These are phyloP conservation scores for Cladorrhinum sp. DNA, from an alignment of 2,329 filamentous ascomycete genomes.

Conservation along the genomic window DNA sequence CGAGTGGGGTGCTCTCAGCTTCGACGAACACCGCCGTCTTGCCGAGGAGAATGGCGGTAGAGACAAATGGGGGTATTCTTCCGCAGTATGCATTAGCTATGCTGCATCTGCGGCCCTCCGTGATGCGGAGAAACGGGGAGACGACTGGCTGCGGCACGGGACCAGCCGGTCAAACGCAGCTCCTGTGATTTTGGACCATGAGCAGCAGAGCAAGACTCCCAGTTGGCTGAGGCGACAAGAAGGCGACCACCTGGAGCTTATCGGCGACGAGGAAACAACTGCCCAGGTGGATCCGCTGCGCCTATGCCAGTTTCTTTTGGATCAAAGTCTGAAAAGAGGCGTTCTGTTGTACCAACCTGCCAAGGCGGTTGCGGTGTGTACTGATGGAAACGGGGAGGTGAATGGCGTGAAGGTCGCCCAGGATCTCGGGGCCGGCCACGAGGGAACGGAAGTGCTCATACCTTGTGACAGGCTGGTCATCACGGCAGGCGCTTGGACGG, in stretches of 20 bases:
- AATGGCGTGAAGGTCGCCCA: slow-evolving; percentile 48
- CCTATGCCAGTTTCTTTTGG: slow-evolving; percentile 64
- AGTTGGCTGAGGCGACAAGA: slow-evolving; percentile 56
- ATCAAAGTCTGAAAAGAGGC: slow-evolving; percentile 54
- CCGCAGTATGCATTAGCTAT: slow-evolving; percentile 58
- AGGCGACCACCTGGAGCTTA: slow-evolving; percentile 57
- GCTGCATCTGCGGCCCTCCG: slow-evolving; percentile 33
- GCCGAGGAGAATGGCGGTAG: slow-evolving; percentile 58
- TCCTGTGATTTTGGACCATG: slow-evolving; percentile 19
- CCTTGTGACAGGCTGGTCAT: slow-evolving; percentile 65
- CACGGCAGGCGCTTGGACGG: slow-evolving; percentile 69
- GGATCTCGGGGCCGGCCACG: slow-evolving; percentile 38
- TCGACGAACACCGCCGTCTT: slow-evolving; percentile 63
- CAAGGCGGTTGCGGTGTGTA: slow-evolving; percentile 49
- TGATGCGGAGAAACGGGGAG: slow-evolving; percentile 44
- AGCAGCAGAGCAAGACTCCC: slow-evolving; percentile 35
- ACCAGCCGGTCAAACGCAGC: slow-evolving; percentile 46
- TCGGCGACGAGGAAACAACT: slow-evolving; percentile 53
- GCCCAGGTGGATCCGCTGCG: slow-evolving; percentile 58
- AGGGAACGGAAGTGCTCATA: slow-evolving; percentile 47
- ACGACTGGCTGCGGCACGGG: slow-evolving; percentile 66
- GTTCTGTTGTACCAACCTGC: slow-evolving; percentile 66
- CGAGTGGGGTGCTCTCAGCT: slow-evolving; percentile 64
- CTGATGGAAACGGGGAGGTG: slow-evolving; percentile 49
- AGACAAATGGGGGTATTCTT: slow-evolving; percentile 48